These are phyloP conservation scores for Wilhelminamyces savonicus DNA, from an alignment of 805 yeast species.

Conservation along the genomic window DNA sequence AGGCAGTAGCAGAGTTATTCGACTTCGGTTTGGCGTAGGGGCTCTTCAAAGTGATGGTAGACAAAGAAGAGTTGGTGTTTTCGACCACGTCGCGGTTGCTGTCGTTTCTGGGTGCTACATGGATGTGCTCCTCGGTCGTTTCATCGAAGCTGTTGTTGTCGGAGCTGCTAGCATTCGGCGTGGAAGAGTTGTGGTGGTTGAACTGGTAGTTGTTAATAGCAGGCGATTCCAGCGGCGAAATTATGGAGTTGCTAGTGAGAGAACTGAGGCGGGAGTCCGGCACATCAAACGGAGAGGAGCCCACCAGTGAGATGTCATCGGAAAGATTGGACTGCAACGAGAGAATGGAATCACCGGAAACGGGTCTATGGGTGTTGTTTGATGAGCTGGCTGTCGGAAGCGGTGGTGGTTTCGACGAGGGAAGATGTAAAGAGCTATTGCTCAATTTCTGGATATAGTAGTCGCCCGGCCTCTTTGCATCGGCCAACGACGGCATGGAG, in stretches of 20 bases:
- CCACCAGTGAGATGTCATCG: slow-evolving; percentile 29
- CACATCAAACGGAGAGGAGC: slow-evolving; percentile 25
- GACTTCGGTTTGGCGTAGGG: slow-evolving; percentile 3
- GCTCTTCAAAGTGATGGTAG: slow-evolving; percentile 12
- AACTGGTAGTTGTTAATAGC: slow-evolving; percentile 4
- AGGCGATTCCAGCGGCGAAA: slow-evolving; percentile 15
- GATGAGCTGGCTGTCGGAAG: background rate
- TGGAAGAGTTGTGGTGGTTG: too few species aligned
- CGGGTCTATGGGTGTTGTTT: slow-evolving; percentile 13
- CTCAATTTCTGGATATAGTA: slow-evolving; percentile 28
- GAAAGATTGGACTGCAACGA: slow-evolving; percentile 26
- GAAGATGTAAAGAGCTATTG: slow-evolving; percentile 13
- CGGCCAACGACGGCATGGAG: slow-evolving; percentile 17
- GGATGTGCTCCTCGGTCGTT: background rate
- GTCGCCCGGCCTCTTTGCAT: slow-evolving; percentile 35
- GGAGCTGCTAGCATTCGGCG: too few species aligned
- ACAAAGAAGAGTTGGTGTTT: slow-evolving; percentile 9
- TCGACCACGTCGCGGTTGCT: background rate
- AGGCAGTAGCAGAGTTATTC: too few species aligned
- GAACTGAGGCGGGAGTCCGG: slow-evolving; percentile 34
- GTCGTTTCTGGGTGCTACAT: too few species aligned
- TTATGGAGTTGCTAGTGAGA: slow-evolving; percentile 22
- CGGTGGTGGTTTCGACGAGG: slow-evolving; percentile 3
- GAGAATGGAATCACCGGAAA: slow-evolving; percentile 26
- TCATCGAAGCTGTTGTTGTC: background rate